Conservation (phyloP, 768 basidiomycete genomes). For the Tylopilus sp. region DNA sequence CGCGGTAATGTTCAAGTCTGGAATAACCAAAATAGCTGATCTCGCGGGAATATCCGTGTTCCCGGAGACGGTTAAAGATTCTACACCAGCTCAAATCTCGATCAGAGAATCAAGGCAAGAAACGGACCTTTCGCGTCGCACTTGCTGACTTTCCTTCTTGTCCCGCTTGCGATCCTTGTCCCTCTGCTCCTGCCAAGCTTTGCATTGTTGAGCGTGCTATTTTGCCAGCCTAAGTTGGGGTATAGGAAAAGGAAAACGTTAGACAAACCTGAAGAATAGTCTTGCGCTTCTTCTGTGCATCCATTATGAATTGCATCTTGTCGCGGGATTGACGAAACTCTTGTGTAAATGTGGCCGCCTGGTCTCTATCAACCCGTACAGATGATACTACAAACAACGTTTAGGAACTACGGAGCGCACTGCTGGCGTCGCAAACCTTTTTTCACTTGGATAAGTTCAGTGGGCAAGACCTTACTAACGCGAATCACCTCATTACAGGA, state of each 20-base stretch:
- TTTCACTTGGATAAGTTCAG: not conserved
- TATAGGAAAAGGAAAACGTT: not conserved
- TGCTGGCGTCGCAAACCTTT: not conserved
- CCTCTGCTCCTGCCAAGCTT: not conserved
- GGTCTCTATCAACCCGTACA: slow-evolving; percentile 4
- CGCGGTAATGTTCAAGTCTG: not conserved
- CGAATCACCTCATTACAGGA: not conserved
- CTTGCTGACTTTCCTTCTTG: not conserved
- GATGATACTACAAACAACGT: not conserved
- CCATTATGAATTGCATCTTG: slow-evolving; percentile 1
- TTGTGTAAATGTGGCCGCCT: slow-evolving; percentile 3
- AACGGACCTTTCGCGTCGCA: not conserved
- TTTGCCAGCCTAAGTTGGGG: not conserved
- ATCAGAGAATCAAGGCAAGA: not conserved
- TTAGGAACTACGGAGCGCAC: not conserved
- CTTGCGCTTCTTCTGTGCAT: not conserved
- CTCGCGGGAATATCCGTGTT: slow-evolving; percentile 11
- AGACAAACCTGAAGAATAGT: not conserved
- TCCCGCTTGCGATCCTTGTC: not conserved
- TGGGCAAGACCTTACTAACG: no score
- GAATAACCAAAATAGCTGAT: not conserved
- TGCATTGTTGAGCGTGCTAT: slow-evolving; percentile 8
- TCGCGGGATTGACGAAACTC: slow-evolving; percentile 6
- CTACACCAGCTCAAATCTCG: not conserved
- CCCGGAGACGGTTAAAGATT: slow-evolving; percentile 6